Conservation (phyloP, 1,284 basidiomycete species). For the Spongiforma sp. region DNA sequence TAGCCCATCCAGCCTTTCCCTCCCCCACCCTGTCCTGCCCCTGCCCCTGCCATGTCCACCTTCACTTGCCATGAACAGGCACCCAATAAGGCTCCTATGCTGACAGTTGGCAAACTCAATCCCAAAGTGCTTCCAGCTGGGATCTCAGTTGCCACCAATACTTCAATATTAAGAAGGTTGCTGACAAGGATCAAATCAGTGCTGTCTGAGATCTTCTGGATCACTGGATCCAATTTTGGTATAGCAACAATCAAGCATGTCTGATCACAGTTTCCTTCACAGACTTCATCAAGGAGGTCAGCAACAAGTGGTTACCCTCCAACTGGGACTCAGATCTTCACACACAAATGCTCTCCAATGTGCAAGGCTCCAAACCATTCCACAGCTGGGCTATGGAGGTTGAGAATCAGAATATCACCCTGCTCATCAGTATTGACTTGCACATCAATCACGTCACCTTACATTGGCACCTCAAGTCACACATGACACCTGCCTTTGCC, state of each 20-base stretch:
- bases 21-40: no score
- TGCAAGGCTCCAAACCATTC: neutral
- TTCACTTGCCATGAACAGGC: no score
- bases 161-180: neutral
- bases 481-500: neutral
- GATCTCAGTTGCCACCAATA: neutral
- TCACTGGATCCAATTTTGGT: slow-evolving; percentile 8
- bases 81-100: neutral
- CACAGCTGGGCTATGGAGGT: neutral
- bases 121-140: neutral
- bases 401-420: neutral
- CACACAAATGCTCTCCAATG: neutral
- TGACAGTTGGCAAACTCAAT: neutral
- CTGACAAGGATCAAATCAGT: neutral
- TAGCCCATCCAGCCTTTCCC: no score
- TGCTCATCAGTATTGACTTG: neutral
- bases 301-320: neutral
- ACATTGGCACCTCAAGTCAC: neutral
- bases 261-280: neutral
- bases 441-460: slow-evolving; percentile 5
- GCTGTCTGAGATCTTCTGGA: slow-evolving; percentile 1
- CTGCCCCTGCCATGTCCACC: no score
- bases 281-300: slow-evolving; percentile 1
- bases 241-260: neutral
- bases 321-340: neutral